Evolutionary conservation across 2,329 filamentous ascomycete genomes (phyloP), one percentile per base, ranked within the genome.

Genomic region (Aphanocladium album): DNA sequence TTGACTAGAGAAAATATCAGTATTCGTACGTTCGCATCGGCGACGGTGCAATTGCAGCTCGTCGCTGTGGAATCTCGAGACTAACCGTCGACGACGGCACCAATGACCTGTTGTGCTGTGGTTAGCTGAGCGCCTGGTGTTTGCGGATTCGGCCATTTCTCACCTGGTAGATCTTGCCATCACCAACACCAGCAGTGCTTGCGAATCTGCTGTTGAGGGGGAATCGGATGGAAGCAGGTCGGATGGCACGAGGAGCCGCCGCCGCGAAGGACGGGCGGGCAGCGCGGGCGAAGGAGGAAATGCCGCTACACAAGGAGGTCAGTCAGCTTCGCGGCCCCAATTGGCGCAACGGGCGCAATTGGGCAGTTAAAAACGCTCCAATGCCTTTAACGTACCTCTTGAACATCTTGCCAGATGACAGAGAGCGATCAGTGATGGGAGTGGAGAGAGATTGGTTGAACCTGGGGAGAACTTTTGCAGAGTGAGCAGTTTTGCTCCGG

Each of bases 51-150:
- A 25, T 51, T 47, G 19, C 16, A 54, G 62, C 41, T 63, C 63
- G 57, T 63, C 60, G 53, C 47, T 27, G 39, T 39, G 5, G 25
- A n/a, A 63, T 64, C 71, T 66, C 55, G 43, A 51, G 16, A 84
- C 90, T 83, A 84, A 96, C 91, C 92, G 83, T 98, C 95, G 73
- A 98, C 95, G 77, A 98, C 93, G 83, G 95, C 93, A 90, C 95
- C 93, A 82, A 97, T 97, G 79, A 97, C 93, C 83, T 92, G 81
- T 76, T 85, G 74, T 87, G 82, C 84, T 88, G 74, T 67, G 64
- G 71, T 78, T 71, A 77, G 72, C 68, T 62, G 55, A 60, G 53
- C 30, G 60, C 54, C 19, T 8, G 11, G 11, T 19, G 25, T 54
- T 14, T 47, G 51, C 49, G 53, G 45, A 19, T 47, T 19, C 50